phyloP scores from a whole-genome alignment of 192 early-diverging fungal species.

The Cetraspora pellucida region DNA sequence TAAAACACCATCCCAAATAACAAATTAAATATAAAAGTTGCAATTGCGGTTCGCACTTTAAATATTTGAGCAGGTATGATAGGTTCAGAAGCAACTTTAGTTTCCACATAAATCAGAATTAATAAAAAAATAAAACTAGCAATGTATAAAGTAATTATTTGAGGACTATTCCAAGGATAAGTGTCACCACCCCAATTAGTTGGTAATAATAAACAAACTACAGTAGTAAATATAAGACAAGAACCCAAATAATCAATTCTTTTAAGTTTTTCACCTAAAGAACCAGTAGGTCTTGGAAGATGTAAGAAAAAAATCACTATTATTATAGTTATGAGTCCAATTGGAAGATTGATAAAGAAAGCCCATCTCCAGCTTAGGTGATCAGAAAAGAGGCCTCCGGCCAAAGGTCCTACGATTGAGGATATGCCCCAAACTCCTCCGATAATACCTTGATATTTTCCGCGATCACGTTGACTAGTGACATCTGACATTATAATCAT shows the following conservation, averaged over 20 bases:
- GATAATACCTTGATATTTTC: constrained; percentile 64
- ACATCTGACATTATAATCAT: constrained; percentile 77
- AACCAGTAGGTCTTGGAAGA: constrained; percentile 46
- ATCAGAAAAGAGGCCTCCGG: constrained; percentile 72
- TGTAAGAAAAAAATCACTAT: constrained; percentile 48
- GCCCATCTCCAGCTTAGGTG: constrained; percentile 72
- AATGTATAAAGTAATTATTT: not conserved
- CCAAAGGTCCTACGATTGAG: constrained; percentile 65
- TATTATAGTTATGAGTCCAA: constrained; percentile 33
- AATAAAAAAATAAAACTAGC: not conserved
- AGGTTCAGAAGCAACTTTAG: constrained; percentile 64
- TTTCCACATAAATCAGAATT: constrained; percentile 54
- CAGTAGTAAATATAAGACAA: constrained; percentile 48
- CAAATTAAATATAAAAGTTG: too few species aligned
- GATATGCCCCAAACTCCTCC: constrained; percentile 63
- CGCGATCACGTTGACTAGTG: constrained; percentile 64
- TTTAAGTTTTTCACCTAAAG: constrained; percentile 55
- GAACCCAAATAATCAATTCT: constrained; percentile 66
- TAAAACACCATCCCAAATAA: too few species aligned
- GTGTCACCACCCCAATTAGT: constrained; percentile 63
- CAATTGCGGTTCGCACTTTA: too few species aligned
- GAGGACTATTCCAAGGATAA: constrained; percentile 55
- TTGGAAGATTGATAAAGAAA: constrained; percentile 60
- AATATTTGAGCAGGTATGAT: constrained; percentile 51
- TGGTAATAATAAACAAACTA: constrained; percentile 61